phyloP scores from a whole-genome alignment of 495 filamentous ascomycete genomes.

The Aspergillus carlsbadensis region DNA sequence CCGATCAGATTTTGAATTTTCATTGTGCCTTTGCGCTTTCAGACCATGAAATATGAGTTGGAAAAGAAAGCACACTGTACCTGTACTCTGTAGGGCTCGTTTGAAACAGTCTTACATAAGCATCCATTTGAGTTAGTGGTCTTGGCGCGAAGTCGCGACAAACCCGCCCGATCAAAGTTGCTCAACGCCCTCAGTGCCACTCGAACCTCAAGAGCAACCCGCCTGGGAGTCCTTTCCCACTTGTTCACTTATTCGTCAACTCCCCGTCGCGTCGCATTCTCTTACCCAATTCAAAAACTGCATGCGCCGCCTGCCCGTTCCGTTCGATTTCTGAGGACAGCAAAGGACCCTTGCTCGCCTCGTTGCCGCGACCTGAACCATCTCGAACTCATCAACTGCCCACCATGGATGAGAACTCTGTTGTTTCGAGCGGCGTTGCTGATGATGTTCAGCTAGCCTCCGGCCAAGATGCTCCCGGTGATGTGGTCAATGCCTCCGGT shows the following conservation, averaged over 20 bases:
- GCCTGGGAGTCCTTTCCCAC: not conserved
- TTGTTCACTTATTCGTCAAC: not conserved
- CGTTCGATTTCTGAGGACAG: conserved; percentile 15
- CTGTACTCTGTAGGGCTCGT: not conserved
- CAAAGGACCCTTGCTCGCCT: conserved; percentile 33
- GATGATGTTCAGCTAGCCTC: conserved; percentile 32
- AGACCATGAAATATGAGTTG: too few species aligned
- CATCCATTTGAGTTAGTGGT: not conserved
- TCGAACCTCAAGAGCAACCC: conserved; percentile 1
- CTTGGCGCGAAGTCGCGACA: conserved; percentile 19
- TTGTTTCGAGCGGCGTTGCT: conserved; percentile 24
- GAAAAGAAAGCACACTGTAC: too few species aligned
- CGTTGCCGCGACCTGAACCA: conserved; percentile 35
- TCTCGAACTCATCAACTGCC: conserved; percentile 14
- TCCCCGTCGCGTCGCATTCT: not conserved
- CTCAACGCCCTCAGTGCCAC: conserved; percentile 11
- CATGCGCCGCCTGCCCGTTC: conserved; percentile 15
- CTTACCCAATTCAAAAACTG: not conserved
- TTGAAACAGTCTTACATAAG: conserved; percentile 5
- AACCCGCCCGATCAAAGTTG: conserved; percentile 13
- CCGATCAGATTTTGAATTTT: too few species aligned
- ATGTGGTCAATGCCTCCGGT: conserved; percentile 36
- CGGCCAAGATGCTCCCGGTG: conserved; percentile 29
- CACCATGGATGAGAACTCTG: conserved; percentile 42
- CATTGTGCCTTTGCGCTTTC: too few species aligned